These are phyloP conservation scores for Nothophytophthora sp. DNA, from an alignment of 352 stramenopile genomes.

Conservation along the genomic window DNA sequence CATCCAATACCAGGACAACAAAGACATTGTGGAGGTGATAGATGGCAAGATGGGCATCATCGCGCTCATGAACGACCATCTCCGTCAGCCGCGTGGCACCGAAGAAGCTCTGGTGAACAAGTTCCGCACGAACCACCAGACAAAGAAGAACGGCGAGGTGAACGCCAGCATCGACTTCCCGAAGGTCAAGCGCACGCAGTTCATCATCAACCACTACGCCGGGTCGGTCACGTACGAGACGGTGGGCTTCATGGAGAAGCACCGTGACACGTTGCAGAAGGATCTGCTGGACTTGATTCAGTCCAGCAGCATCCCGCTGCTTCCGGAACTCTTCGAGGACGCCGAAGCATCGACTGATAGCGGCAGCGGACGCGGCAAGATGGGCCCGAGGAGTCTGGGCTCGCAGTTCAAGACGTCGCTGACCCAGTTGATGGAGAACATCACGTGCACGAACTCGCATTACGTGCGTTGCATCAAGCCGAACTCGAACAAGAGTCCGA, in stretches of 20 bases:
- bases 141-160: slow-evolving; percentile 56
- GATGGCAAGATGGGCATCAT: slow-evolving; percentile 91
- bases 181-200: slow-evolving; percentile 91
- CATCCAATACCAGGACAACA: slow-evolving; percentile 99
- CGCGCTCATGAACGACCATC: slow-evolving; percentile 87
- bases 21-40: slow-evolving; percentile 97
- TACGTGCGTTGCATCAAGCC: slow-evolving; percentile 91
- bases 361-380: slow-evolving; percentile 51
- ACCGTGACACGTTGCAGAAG: slow-evolving; percentile 95
- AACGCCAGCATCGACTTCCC: slow-evolving; percentile 86
- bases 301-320: slow-evolving; percentile 60
- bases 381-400: slow-evolving; percentile 71
- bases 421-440: slow-evolving; percentile 87
- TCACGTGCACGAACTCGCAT: slow-evolving; percentile 80
- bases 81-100: slow-evolving; percentile 83
- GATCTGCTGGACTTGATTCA: slow-evolving; percentile 92
- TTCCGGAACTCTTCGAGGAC: slow-evolving; percentile 79
- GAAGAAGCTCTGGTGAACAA: slow-evolving; percentile 91
- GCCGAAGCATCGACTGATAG: slow-evolving; percentile 39
- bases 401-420: slow-evolving; percentile 87
- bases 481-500: slow-evolving; percentile 86
- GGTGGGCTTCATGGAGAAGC: slow-evolving; percentile 97
- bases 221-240: slow-evolving; percentile 94
- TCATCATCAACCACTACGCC: slow-evolving; percentile 97
- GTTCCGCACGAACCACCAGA: slow-evolving; percentile 82